Percentiles rank a stretch among this genome's conserved stretches.
These are phyloP conservation scores for Pleurotus pulmonarius DNA, from an alignment of 768 basidiomycete species.

Conservation along the genomic window DNA sequence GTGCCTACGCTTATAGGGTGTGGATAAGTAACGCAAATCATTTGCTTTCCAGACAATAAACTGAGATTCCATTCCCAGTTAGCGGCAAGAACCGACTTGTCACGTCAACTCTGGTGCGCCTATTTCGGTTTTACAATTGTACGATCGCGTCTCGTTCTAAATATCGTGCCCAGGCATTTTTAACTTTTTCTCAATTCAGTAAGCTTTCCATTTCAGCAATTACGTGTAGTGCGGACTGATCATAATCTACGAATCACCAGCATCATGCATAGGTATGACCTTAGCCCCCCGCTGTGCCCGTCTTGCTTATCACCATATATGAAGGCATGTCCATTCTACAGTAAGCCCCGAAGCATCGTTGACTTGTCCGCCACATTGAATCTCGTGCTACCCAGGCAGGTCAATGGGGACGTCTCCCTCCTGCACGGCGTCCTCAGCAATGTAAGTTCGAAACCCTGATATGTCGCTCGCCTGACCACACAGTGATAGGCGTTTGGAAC, in stretches of 20 bases:
- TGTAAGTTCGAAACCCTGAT: not conserved
- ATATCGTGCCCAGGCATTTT: not conserved
- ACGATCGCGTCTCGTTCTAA: too few relatives aligned
- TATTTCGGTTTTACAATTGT: not conserved
- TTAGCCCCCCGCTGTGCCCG: too few relatives aligned
- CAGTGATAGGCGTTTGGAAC: not conserved
- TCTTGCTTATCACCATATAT: too few relatives aligned
- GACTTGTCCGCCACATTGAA: too few relatives aligned
- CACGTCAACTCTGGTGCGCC: not conserved
- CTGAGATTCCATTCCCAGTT: not conserved
- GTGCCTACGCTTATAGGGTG: not conserved
- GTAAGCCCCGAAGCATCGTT: not conserved
- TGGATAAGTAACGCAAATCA: not conserved
- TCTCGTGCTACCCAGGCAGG: not conserved
- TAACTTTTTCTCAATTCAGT: constrained; percentile 6
- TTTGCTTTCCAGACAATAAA: too few relatives aligned
- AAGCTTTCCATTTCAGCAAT: not conserved
- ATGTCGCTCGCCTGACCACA: not conserved
- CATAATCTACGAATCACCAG: not conserved
- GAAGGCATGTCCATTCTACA: constrained; percentile 3
- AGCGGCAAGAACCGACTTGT: not conserved
- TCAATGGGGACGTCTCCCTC: not conserved
- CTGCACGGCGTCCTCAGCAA: not conserved
- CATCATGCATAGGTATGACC: not conserved
- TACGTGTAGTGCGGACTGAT: not conserved